Evolutionary conservation across 192 early-diverging fungal species (phyloP).

Genomic region (Podila clonocystis): DNA sequence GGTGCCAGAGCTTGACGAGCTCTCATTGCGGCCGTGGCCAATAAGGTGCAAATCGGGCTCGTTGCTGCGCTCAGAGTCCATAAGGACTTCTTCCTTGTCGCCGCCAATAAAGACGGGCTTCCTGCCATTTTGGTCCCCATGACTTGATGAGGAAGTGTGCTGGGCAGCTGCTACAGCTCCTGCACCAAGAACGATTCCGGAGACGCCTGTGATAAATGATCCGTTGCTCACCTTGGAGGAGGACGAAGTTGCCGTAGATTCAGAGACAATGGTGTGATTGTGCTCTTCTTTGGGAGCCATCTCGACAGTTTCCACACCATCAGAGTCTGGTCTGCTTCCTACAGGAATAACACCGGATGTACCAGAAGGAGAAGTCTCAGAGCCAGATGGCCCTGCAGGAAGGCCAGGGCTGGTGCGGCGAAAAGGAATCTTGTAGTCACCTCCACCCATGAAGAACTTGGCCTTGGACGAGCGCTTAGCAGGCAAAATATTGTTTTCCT

Average conservation of each 20-base stretch:
- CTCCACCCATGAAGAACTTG: constrained; percentile 39
- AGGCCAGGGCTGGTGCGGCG: constrained; percentile 13
- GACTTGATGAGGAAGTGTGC: neutral
- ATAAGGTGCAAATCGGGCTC: neutral
- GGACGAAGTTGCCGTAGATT: neutral
- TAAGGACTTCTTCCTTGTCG: constrained; percentile 13
- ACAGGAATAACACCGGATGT: neutral
- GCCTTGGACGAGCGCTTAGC: constrained; percentile 29
- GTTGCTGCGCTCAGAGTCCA: neutral
- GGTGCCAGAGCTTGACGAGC: constrained; percentile 4
- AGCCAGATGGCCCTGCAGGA: neutral
- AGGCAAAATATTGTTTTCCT: neutral
- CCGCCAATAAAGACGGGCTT: neutral
- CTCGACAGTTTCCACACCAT: constrained; percentile 1
- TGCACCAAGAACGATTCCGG: neutral
- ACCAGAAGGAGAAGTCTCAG: neutral
- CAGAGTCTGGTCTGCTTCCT: constrained; percentile 5
- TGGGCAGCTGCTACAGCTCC: neutral
- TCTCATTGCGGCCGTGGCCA: constrained; percentile 11
- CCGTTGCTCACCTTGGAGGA: neutral
- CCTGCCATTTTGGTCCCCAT: neutral
- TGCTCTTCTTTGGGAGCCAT: constrained; percentile 8
- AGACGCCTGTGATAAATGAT: constrained; percentile 4
- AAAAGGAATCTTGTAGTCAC: constrained; percentile 19
- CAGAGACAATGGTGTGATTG: constrained; percentile 1